Percentiles rank a stretch among this genome's conserved stretches.
phyloP scores from a whole-genome alignment of 805 yeast species.

The Lipomyces chichibuensis region DNA sequence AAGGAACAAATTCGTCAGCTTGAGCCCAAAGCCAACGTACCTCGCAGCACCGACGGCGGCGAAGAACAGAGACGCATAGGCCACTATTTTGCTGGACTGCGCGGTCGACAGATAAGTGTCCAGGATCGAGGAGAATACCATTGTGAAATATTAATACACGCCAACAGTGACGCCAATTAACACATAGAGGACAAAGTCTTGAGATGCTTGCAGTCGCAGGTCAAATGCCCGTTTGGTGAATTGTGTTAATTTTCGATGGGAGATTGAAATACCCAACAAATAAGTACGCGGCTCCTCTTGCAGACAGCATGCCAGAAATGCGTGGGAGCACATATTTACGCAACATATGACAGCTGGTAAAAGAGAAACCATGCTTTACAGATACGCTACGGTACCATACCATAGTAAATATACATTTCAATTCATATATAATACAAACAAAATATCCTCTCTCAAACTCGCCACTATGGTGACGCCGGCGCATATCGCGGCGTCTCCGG shows the following conservation, averaged over 20 bases:
- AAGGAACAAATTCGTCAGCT: constrained; percentile 14
- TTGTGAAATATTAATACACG: not conserved
- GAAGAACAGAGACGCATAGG: constrained; percentile 18
- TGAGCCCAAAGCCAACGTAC: constrained; percentile 17
- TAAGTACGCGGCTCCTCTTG: no score
- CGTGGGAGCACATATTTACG: no score
- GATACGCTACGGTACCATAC: not conserved
- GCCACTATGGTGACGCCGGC: constrained; percentile 29
- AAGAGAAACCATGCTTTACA: not conserved
- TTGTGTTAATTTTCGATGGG: not conserved
- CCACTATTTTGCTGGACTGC: constrained; percentile 9
- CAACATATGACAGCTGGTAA: no score
- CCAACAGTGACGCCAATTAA: not conserved
- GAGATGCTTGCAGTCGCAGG: not conserved
- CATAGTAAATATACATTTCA: not conserved
- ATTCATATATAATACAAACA: not conserved
- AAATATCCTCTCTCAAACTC: not conserved
- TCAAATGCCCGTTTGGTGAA: not conserved
- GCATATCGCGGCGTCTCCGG: constrained; percentile 41
- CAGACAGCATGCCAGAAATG: no score
- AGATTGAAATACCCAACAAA: no score
- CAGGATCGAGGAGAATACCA: constrained; percentile 4
- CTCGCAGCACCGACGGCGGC: constrained; percentile 14
- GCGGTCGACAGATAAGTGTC: constrained; percentile 14
- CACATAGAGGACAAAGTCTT: not conserved